Evolutionary conservation across 1,139 yeast species (phyloP).

Genomic region (Candida glucosophila): DNA sequence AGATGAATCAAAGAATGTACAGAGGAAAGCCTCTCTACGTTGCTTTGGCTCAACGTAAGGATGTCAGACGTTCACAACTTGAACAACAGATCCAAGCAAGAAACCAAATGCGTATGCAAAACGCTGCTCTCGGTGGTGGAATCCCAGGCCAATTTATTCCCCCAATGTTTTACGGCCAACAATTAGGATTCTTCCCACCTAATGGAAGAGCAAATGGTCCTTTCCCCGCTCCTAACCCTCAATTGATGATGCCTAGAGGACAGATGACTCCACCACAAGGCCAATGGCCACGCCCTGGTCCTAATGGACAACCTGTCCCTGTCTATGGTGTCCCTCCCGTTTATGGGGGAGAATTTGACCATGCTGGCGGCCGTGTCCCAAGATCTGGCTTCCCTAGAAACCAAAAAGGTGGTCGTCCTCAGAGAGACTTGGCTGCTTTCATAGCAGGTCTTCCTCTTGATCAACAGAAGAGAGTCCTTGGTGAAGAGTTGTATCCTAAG

Average conservation of each 20-base stretch:
- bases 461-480: slow-evolving; percentile 93
- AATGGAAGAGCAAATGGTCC: slow-evolving; percentile 77
- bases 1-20: slow-evolving; percentile 97
- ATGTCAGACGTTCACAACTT: slow-evolving; percentile 93
- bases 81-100: slow-evolving; percentile 98
- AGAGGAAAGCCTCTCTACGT: slow-evolving; percentile 96
- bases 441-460: slow-evolving; percentile 66
- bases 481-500: slow-evolving; percentile 96
- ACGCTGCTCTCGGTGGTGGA: slow-evolving; percentile 80
- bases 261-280: slow-evolving; percentile 64
- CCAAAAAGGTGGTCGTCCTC: slow-evolving; percentile 22
- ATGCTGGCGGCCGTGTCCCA: slow-evolving; percentile 21
- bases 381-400: slow-evolving; percentile 40
- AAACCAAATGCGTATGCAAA: slow-evolving; percentile 98
- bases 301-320: slow-evolving; percentile 80
- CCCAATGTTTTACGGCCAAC: slow-evolving; percentile 91
- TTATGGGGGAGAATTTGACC: slow-evolving; percentile 49
- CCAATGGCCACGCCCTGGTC: slow-evolving; percentile 71
- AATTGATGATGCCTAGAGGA: slow-evolving; percentile 83
- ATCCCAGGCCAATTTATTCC: slow-evolving; percentile 94
- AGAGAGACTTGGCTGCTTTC: slow-evolving; percentile 47
- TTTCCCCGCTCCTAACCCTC: slow-evolving; percentile 81
- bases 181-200: slow-evolving; percentile 75
- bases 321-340: slow-evolving; percentile 83
- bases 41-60: slow-evolving; percentile 98